Base-by-base conservation (phyloP, 352 stramenopile species). In the Phytophthora colocasiae region DNA sequence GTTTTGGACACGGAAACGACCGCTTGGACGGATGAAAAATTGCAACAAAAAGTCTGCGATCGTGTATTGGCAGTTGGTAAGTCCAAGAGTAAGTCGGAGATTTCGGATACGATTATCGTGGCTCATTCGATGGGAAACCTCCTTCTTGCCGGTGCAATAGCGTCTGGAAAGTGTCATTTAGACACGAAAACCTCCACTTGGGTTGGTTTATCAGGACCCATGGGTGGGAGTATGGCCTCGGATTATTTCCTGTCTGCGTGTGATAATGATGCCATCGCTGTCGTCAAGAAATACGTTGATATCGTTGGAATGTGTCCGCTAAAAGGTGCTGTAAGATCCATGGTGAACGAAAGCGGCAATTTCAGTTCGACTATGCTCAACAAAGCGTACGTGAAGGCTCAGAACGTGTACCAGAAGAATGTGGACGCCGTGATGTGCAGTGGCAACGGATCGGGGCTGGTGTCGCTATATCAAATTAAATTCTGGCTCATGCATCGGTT, bases 351-450 rank as follows among this genome's bases (percentile, higher is more conserved):
- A 22, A 40, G 38, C 8, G 71, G 43, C 7, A 47, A 45, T 5
- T 67, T 65, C 58, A 54, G 39, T 26, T 57, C 54, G 3, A 19
- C 34, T 4, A 22, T 27, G 7, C 32, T 73, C 10, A 44, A 60
- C 17, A 44, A 43, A 12, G 50, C 71, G 2, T 73, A 71, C 24
- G 43, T 32, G 8, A 63, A 56, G 4, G 48, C 58, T 3, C 71
- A 71, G 27, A 52, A 52, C 24, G 63, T 59, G 1, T 66, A 73
- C 38, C 38, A 29, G 22, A 59, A 59, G 38, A 40, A 73, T 26
- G 57, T 73, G n/a, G 46, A 36, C 1, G 62, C 47, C 2, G 48
- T 64, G 3, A 72, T 79, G 14, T 84, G 76, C 43, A 68, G 73
- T 17, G 44, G 43, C 41, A 53, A 32, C 6, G 63, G 61, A 22